phyloP scores from a whole-genome alignment of 2,329 filamentous ascomycete genomes.

The Penicillium sp. region DNA sequence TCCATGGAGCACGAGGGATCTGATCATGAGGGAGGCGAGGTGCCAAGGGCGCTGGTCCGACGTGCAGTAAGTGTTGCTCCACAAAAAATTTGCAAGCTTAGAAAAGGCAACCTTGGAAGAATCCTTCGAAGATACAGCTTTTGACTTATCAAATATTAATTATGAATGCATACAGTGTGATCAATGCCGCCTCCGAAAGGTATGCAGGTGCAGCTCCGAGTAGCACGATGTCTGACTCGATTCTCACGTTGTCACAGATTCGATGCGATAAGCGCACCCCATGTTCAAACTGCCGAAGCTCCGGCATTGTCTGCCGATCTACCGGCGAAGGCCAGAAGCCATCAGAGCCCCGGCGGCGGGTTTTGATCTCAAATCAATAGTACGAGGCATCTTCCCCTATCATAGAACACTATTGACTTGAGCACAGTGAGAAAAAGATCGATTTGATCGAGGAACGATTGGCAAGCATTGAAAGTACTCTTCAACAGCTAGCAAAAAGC shows the following conservation, averaged over 20 bases:
- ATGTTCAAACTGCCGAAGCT: conserved; percentile 43
- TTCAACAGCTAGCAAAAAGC: conserved; percentile 22
- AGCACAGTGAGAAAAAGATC: conserved; percentile 51
- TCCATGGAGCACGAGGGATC: conserved; percentile 33
- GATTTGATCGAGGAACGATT: conserved; percentile 53
- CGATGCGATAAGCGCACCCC: conserved; percentile 43
- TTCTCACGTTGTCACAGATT: conserved; percentile 29
- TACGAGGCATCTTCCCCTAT: conserved; percentile 19
- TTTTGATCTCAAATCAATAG: conserved; percentile 45
- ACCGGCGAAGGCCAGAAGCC: conserved; percentile 37
- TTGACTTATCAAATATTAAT: background rate
- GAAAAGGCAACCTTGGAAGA: background rate
- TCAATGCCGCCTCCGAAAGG: conserved; percentile 36
- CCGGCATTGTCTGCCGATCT: conserved; percentile 38
- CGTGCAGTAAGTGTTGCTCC: conserved; percentile 32
- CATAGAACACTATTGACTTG: background rate
- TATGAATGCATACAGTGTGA: conserved; percentile 29
- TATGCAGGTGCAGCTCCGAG: conserved; percentile 9
- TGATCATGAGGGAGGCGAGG: conserved; percentile 26
- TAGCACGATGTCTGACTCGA: background rate
- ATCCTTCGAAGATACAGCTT: background rate
- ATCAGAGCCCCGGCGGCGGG: conserved; percentile 38
- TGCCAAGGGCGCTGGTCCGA: conserved; percentile 17
- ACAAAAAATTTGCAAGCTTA: background rate
- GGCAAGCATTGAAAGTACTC: conserved; percentile 46